phyloP scores from a whole-genome alignment of 108 stramenopile genomes.

The Stephanodiscus minutulus region DNA sequence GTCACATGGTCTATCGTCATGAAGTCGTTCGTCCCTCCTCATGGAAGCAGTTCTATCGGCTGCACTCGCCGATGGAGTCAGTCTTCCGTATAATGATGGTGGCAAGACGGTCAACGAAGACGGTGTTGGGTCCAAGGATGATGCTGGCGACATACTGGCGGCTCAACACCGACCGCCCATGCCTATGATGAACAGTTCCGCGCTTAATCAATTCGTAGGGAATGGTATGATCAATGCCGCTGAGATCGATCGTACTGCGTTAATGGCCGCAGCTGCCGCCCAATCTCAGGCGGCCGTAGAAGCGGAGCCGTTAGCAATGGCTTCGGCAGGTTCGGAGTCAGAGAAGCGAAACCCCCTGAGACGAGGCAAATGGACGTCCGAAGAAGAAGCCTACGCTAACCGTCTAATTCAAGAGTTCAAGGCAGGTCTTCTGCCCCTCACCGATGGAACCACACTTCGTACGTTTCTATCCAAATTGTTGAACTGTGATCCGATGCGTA shows the following conservation, averaged over 20 bases:
- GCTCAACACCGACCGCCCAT: neutral
- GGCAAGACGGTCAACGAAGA: neutral
- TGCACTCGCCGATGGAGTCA: conserved; percentile 12
- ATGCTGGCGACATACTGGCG: neutral
- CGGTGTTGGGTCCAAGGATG: neutral
- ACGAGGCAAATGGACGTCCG: conserved; percentile 91
- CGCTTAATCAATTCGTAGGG: neutral
- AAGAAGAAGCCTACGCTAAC: conserved; percentile 95
- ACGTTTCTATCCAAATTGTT: conserved; percentile 93
- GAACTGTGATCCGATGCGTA: conserved; percentile 98
- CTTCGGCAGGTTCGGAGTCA: too few relatives aligned
- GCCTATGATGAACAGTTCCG: neutral
- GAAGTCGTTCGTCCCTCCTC: conserved; percentile 11
- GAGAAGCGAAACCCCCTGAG: conserved; percentile 49
- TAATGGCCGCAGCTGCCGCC: neutral
- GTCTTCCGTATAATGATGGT: neutral
- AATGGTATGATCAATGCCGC: neutral
- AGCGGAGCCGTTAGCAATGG: neutral
- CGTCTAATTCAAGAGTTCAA: conserved; percentile 95
- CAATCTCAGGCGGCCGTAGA: neutral
- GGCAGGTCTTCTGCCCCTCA: conserved; percentile 86
- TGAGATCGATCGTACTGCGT: neutral
- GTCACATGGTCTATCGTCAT: neutral
- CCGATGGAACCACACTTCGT: conserved; percentile 95
- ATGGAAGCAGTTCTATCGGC: conserved; percentile 1